phyloP scores from a whole-genome alignment of 164 flowering plant genomes.

The Hamamelis virginiana region DNA sequence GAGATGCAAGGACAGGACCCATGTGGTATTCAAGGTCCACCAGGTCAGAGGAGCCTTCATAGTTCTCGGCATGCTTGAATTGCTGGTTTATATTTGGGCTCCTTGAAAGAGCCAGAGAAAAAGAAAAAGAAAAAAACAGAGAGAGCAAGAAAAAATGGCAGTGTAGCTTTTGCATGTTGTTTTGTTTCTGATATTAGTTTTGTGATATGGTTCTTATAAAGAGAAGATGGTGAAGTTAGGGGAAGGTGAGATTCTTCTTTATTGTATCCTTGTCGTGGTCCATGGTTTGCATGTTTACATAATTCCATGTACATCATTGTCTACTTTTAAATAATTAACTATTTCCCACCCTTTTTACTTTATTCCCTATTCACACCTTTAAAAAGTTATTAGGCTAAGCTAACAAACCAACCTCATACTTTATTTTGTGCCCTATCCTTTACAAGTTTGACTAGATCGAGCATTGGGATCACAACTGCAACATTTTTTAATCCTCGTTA shows the following conservation, averaged over 20 bases:
- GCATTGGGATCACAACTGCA: conserved; percentile 1
- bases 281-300: conserved; percentile 27
- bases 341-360: conserved; percentile 2
- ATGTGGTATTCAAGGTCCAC: conserved; percentile 67
- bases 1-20: conserved; percentile 69
- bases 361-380: neutral
- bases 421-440: neutral
- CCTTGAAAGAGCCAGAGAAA: conserved; percentile 24
- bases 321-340: conserved; percentile 19
- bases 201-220: conserved; percentile 10
- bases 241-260: conserved; percentile 7
- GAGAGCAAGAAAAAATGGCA: conserved; percentile 21
- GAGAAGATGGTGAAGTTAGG: neutral
- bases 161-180: conserved; percentile 19
- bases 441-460: conserved; percentile 1
- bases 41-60: conserved; percentile 64
- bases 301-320: conserved; percentile 20
- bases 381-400: neutral
- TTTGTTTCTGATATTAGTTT: conserved; percentile 2
- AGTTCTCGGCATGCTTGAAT: conserved; percentile 34
- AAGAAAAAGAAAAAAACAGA: conserved; percentile 13
- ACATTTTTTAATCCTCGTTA: neutral
- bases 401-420: neutral
- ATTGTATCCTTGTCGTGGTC: conserved; percentile 16
- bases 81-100: conserved; percentile 22